A percentile compares a stretch with the other conserved stretches of the same genome.
Evolutionary conservation across 129 eudicot species (phyloP).

Genomic region (Pseudognaphalium luteoalbum): DNA sequence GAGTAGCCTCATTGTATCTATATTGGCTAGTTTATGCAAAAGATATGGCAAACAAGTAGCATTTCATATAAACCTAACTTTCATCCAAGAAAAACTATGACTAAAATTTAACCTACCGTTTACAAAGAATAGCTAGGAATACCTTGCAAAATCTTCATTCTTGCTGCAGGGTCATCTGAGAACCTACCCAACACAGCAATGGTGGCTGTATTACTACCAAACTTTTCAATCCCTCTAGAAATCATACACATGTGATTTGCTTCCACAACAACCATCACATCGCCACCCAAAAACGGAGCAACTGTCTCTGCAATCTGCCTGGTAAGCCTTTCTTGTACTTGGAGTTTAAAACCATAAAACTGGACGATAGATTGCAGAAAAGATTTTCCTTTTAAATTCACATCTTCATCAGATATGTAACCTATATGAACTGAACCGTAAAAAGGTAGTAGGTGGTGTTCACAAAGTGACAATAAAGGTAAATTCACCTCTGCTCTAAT

Average conservation of each 20-base stretch:
- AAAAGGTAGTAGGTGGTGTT: constrained; percentile 92
- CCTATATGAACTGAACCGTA: constrained; percentile 90
- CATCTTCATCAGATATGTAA: constrained; percentile 46
- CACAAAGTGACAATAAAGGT: constrained; percentile 82
- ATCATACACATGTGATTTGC: constrained; percentile 90
- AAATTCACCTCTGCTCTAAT: constrained; percentile 55
- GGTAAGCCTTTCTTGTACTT: constrained; percentile 91
- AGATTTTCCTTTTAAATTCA: constrained; percentile 44
- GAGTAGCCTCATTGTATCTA: too few species aligned
- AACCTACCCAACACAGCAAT: constrained; percentile 86
- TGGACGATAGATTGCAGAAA: constrained; percentile 74
- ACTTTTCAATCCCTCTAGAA: constrained; percentile 87
- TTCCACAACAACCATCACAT: constrained; percentile 86
- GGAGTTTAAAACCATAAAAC: constrained; percentile 82
- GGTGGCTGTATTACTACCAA: constrained; percentile 88
- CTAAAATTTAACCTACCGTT: too few species aligned
- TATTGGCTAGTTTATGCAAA: too few species aligned
- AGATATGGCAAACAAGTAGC: too few species aligned
- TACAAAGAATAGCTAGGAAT: constrained; percentile 48
- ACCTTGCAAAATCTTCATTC: constrained; percentile 65
- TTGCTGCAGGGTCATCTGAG: constrained; percentile 56
- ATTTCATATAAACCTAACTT: too few species aligned
- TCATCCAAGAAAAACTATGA: too few species aligned
- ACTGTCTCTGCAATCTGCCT: constrained; percentile 90
- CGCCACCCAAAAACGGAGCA: constrained; percentile 62